A percentile compares a stretch with the other conserved stretches of the same genome.
Evolutionary conservation across 2,329 filamentous ascomycete species (phyloP).

Genomic region (Nannizziopsis barbatae): DNA sequence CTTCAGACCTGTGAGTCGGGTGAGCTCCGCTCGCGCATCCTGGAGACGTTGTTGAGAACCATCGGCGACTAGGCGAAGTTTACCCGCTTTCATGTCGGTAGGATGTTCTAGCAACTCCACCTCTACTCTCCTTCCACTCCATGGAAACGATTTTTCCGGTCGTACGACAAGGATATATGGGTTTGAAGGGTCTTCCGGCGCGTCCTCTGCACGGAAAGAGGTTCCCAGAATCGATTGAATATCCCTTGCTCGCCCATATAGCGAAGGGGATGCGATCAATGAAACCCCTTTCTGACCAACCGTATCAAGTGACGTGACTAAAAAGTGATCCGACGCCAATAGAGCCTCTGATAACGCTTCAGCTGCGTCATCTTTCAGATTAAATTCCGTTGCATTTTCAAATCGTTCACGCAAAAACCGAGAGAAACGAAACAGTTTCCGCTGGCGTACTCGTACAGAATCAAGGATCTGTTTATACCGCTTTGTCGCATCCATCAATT

Average conservation of each 20-base stretch:
- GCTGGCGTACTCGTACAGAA: conserved; percentile 87
- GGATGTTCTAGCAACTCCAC: conserved; percentile 64
- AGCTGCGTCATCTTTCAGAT: conserved; percentile 59
- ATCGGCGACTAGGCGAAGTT: conserved; percentile 77
- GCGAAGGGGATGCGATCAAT: conserved; percentile 69
- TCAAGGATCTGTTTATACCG: conserved; percentile 92
- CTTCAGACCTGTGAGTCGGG: conserved; percentile 68
- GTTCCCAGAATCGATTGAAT: conserved; percentile 78
- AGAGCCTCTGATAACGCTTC: conserved; percentile 71
- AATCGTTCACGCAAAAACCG: conserved; percentile 84
- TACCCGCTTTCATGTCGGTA: conserved; percentile 74
- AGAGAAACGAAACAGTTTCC: conserved; percentile 93
- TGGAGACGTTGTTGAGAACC: conserved; percentile 68
- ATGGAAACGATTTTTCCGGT: conserved; percentile 65
- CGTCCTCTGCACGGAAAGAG: conserved; percentile 58
- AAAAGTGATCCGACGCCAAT: conserved; percentile 71
- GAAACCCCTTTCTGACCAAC: conserved; percentile 66
- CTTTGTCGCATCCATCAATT: conserved; percentile 81
- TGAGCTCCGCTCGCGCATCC: conserved; percentile 66
- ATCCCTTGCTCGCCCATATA: conserved; percentile 64
- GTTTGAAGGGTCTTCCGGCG: conserved; percentile 60
- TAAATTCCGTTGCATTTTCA: conserved; percentile 93
- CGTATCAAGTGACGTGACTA: conserved; percentile 57
- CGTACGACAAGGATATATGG: conserved; percentile 77
- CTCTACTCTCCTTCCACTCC: conserved; percentile 67